These are phyloP conservation scores for Laetiporus sulphureus DNA, from an alignment of 1,284 basidiomycete species.

Conservation along the genomic window DNA sequence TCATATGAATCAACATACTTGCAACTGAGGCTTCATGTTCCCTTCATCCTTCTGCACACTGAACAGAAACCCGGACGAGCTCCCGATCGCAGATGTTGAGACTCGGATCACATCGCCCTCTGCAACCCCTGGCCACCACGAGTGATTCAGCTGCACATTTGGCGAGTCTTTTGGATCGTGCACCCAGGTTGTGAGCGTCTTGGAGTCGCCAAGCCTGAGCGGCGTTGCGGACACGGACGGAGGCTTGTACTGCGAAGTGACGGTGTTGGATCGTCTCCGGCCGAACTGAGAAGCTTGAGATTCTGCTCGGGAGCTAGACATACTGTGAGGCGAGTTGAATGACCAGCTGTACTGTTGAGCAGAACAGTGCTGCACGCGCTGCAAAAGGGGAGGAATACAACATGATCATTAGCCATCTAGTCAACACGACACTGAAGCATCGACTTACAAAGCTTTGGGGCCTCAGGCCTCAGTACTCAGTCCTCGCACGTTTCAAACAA, in stretches of 20 bases:
- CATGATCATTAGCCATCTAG: no score
- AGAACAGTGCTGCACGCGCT: no score
- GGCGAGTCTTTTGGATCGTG: constrained; percentile 59
- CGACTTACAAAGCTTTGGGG: no score
- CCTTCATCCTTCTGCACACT: constrained; percentile 58
- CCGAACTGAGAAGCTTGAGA: constrained; percentile 48
- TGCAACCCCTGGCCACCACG: constrained; percentile 66
- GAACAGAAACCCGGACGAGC: constrained; percentile 53
- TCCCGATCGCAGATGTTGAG: no score
- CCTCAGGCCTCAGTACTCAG: no score
- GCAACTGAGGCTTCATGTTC: constrained; percentile 52
- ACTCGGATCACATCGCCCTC: constrained; percentile 69
- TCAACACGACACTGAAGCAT: no score
- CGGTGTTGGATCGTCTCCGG: constrained; percentile 66
- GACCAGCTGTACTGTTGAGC: no score
- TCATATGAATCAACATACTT: constrained; percentile 41
- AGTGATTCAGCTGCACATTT: constrained; percentile 59
- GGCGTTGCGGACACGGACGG: constrained; percentile 31
- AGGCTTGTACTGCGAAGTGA: constrained; percentile 51
- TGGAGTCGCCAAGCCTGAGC: constrained; percentile 54
- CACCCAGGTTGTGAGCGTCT: constrained; percentile 63
- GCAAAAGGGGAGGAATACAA: no score
- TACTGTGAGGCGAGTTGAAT: no score
- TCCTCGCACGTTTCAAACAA: no score
- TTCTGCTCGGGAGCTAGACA: constrained; percentile 55